Base-by-base conservation (phyloP, 2,329 filamentous ascomycete species). In the Pestalotiopsis sp. region DNA sequence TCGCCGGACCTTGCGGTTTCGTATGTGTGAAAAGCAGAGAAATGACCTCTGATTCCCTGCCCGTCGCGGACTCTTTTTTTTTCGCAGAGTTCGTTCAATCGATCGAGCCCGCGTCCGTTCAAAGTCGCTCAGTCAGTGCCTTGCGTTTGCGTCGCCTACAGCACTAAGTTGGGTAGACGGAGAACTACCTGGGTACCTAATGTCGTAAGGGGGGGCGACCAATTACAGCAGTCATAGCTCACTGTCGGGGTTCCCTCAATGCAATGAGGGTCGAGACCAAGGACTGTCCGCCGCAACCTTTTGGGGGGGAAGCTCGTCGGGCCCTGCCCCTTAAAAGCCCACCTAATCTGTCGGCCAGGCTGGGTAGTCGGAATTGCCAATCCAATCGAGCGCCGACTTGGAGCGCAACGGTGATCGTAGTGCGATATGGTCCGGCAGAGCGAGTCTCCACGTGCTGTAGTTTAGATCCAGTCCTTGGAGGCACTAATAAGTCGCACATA, bases 251-350 rank as follows among this genome's bases (percentile, higher is more conserved):
- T 57, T 58, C 24, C 56, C 22, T 58, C 22, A 26, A 35, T 26
- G 56, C 56, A 22, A 35, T 35, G 22, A 58, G 56, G 22, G 58
- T 39, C 38, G 38, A 48, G 39, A 52, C 60, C 39, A 30, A 14
- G 30, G n/a, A 24, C 60, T 39, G 30, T 17, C 24, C n/a, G 14
- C 38, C n/a, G n/a, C 17, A 62, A 26, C 14, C 26, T 10, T 20
- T 44, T 63, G 17, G 58, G 58, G 58, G 58, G 30, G 26, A 39
- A 38, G 60, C 40, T 63, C 60, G 60, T 14, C 60, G 60, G 30
- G 60, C 35, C 35, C 35, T 63, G 60, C 60, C 60, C 60, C 60
- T 63, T 63, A 63, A 44, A 52, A 52, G 48, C 48, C 60, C 60
- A 30, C 60, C 58, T 61, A 61, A 35, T 39, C 35, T 63, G 48